phyloP scores from a whole-genome alignment of 208 protist species.

The Sergeia podlipaevii region DNA sequence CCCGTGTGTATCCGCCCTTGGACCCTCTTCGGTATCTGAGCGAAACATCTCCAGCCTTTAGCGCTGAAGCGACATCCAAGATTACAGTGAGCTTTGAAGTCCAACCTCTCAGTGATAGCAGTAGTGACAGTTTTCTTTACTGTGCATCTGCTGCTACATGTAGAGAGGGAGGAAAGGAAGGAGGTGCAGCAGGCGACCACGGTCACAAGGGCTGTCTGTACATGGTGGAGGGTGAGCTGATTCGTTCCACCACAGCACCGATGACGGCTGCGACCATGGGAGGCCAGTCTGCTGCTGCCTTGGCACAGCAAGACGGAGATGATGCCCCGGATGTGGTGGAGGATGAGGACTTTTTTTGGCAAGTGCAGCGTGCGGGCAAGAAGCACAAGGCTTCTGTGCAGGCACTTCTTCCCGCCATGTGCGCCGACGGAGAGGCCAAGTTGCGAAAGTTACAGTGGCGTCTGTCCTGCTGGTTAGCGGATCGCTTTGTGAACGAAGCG shows the following conservation, averaged over 20 bases:
- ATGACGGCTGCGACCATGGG: too few relatives aligned
- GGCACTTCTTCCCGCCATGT: conserved; percentile 8
- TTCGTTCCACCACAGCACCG: too few relatives aligned
- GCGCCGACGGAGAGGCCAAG: background rate
- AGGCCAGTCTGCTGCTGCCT: background rate
- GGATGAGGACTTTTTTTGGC: conserved; percentile 30
- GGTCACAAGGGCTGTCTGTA: too few relatives aligned
- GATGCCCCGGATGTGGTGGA: background rate
- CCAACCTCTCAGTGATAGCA: too few relatives aligned
- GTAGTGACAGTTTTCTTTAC: too few relatives aligned
- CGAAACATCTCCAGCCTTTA: conserved; percentile 18
- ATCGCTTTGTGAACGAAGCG: conserved; percentile 71
- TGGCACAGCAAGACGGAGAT: background rate
- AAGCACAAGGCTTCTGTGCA: background rate
- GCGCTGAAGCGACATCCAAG: background rate
- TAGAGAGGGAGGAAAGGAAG: too few relatives aligned
- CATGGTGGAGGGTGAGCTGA: too few relatives aligned
- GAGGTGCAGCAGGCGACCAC: too few relatives aligned
- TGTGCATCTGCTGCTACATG: too few relatives aligned
- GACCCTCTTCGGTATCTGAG: conserved; percentile 57
- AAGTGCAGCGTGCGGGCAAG: conserved; percentile 14
- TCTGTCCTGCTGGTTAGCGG: conserved; percentile 51
- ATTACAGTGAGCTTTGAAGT: too few relatives aligned
- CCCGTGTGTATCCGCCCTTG: conserved; percentile 63
- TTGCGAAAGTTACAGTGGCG: conserved; percentile 33